Conservation (phyloP, 2,329 filamentous ascomycete genomes). For the Scorias spongiosa region DNA sequence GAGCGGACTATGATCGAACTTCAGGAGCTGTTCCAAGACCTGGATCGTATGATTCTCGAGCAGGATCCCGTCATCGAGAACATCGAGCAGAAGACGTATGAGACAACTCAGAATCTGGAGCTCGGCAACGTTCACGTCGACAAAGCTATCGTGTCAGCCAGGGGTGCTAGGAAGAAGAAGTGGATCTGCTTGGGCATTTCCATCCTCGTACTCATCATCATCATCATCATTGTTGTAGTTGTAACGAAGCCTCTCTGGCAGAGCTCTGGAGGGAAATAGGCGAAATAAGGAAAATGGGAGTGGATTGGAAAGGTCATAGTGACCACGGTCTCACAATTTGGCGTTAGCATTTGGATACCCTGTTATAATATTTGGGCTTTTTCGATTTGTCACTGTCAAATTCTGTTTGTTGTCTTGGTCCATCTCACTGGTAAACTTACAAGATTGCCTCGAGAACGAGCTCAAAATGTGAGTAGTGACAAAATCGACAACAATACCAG, state of each 20-base stretch:
- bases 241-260: conserved; percentile 5
- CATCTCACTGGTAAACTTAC: too few species aligned
- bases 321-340: neutral
- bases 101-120: conserved; percentile 69
- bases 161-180: conserved; percentile 79
- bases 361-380: neutral
- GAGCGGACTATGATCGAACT: conserved; percentile 81
- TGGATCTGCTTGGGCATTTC: conserved; percentile 80
- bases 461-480: too few species aligned
- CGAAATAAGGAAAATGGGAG: neutral
- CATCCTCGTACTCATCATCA: conserved; percentile 13
- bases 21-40: conserved; percentile 73
- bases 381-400: too few species aligned
- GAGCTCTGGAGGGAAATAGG: neutral
- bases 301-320: neutral
- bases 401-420: too few species aligned
- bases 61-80: conserved; percentile 67
- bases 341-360: neutral
- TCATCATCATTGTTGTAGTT: conserved; percentile 13
- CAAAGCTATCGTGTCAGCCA: conserved; percentile 67
- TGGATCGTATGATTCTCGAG: conserved; percentile 72
- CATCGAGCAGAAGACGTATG: conserved; percentile 77
- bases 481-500: too few species aligned
- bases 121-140: conserved; percentile 75
- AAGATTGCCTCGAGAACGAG: too few species aligned